Conservation (phyloP, 768 basidiomycete genomes). For the Tylopilus felleus region DNA sequence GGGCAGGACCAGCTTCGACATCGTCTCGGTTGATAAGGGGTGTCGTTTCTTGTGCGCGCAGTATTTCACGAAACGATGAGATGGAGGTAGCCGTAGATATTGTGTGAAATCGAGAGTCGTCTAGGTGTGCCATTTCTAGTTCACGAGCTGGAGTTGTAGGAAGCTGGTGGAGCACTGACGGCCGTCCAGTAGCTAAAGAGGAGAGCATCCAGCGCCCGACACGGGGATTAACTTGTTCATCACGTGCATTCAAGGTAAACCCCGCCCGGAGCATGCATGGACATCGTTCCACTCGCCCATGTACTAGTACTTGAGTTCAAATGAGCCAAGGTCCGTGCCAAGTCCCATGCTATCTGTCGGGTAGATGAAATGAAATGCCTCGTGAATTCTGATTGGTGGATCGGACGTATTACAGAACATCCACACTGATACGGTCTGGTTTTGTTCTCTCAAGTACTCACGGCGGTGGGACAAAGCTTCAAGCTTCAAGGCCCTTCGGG, state of each 20-base stretch:
- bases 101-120: conserved; percentile 14
- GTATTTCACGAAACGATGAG: conserved; percentile 25
- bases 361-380: too few relatives aligned
- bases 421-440: background rate
- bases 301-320: too few relatives aligned
- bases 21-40: conserved; percentile 26
- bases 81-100: conserved; percentile 29
- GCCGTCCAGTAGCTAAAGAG: background rate
- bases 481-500: too few relatives aligned
- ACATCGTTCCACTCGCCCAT: too few relatives aligned
- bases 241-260: background rate
- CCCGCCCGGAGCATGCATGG: background rate
- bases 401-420: too few relatives aligned
- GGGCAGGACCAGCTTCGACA: conserved; percentile 24
- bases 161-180: background rate
- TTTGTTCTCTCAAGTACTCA: background rate
- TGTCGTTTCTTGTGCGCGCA: conserved; percentile 19
- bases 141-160: background rate
- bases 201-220: background rate
- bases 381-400: too few relatives aligned
- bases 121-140: conserved; percentile 12
- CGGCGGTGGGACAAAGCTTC: too few relatives aligned
- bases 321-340: too few relatives aligned
- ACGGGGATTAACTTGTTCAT: background rate
- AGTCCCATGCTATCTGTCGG: too few relatives aligned